Conservation (phyloP, 192 early-diverging fungal genomes). For the Gorgonomyces haynaldii region DNA sequence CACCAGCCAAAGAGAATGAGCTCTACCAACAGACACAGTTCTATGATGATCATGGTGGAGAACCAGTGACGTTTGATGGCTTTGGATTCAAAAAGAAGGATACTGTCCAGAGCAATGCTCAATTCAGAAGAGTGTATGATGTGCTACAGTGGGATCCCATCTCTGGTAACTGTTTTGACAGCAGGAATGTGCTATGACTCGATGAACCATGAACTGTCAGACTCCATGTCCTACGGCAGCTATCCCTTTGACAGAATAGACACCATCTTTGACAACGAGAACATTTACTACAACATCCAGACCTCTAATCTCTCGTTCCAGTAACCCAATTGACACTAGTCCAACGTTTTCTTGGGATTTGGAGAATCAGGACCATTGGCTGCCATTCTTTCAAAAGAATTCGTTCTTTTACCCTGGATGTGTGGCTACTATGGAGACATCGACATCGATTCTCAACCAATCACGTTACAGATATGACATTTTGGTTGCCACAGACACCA, state of each 20-base stretch:
- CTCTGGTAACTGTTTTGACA: constrained; percentile 9
- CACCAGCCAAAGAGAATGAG: background rate
- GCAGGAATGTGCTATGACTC: background rate
- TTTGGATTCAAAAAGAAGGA: constrained; percentile 9
- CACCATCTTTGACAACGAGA: constrained; percentile 23
- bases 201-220: constrained; percentile 3
- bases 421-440: background rate
- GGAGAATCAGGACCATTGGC: constrained; percentile 18
- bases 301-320: constrained; percentile 9
- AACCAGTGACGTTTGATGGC: constrained; percentile 1
- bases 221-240: too few relatives aligned
- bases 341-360: constrained; percentile 31
- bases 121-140: constrained; percentile 1
- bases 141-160: constrained; percentile 25
- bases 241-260: constrained; percentile 21
- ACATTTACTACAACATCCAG: constrained; percentile 33
- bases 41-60: background rate
- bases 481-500: background rate
- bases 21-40: background rate
- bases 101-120: background rate
- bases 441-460: background rate
- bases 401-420: background rate
- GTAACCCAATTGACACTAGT: constrained; percentile 10
- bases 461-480: background rate
- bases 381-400: constrained; percentile 18